Evolutionary conservation across 139 green algal genomes (phyloP).

Genomic region (Micractinium sp.): DNA sequence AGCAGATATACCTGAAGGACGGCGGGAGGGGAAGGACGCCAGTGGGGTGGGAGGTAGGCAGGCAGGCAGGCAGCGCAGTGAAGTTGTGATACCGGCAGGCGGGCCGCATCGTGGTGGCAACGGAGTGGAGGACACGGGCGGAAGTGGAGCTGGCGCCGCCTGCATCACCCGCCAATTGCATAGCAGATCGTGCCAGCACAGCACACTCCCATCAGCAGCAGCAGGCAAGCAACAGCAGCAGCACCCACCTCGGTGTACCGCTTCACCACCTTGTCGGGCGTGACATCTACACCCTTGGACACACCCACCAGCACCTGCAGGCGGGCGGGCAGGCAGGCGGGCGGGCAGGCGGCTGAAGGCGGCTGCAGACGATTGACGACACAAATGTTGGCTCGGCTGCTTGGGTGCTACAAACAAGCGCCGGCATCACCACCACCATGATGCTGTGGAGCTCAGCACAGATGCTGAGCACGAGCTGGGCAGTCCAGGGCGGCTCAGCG

Average conservation of each 20-base stretch:
- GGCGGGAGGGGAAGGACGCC: neutral
- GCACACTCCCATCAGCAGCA: neutral
- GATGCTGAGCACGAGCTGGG: no score
- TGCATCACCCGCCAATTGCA: no score
- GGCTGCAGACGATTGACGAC: no score
- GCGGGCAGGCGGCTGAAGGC: no score
- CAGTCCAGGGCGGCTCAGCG: no score
- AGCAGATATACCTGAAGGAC: slow-evolving; percentile 18
- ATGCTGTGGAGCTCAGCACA: no score
- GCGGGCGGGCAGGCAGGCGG: no score
- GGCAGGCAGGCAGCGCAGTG: neutral
- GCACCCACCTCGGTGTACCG: slow-evolving; percentile 52
- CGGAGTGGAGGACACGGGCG: neutral
- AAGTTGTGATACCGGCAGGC: neutral
- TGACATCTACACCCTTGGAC: slow-evolving; percentile 51
- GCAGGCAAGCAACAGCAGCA: neutral
- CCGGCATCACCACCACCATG: no score
- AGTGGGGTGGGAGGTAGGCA: neutral
- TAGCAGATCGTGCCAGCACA: no score
- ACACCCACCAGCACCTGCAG: slow-evolving; percentile 34
- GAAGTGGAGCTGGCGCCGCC: neutral
- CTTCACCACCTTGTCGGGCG: slow-evolving; percentile 51
- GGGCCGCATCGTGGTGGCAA: neutral
- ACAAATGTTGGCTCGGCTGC: no score
- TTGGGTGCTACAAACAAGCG: no score